Evolutionary conservation across 805 yeast genomes (phyloP), one percentile per base, ranked within the genome.

Genomic region (Wickerhamiella dianesei): DNA sequence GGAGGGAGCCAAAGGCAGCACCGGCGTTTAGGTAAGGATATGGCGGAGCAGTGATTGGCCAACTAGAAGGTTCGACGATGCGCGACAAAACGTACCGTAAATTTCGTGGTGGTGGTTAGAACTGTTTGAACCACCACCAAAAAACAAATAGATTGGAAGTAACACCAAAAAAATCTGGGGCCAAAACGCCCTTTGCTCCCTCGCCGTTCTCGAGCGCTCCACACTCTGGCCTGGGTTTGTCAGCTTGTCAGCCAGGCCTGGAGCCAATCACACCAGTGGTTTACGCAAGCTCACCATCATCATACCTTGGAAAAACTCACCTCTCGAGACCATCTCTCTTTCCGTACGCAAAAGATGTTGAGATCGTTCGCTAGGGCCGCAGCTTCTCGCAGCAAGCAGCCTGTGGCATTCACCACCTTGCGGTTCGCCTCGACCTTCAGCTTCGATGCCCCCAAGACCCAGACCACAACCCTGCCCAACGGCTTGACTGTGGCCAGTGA

Each of bases 401-500:
- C 32, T 25, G 32, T 25, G 32, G 32, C 32, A 12, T 12, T 25
- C 12, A 6, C 32, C 32, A 25, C 6, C 9, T 6, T 25, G 32
- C 58, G 59, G 44, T 50, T 55, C 39, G 39, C 51, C 49, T 52
- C 50, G 49, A 50, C 59, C 9, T 56, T 53, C 44, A 44, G 52
- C 40, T 56, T 50, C 48, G 49, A 51, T 29, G 45, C 57, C 25
- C 74, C 79, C 20, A 60, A 63, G 25, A 76, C 85, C 25, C 67
- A 72, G 60, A 82, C 87, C 8, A 76, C 96, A 1, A 76, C 80
- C 2, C 70, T 92, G 45, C 69, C 80, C n/a, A 92, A 92, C 62
- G 99, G 99, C 2, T 66, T 92, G 40, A 89, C 96, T 0, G 95
- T 89, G 37, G 98, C 97, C 46, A 75, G 94, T 41, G 97, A 92